Base-by-base conservation (phyloP, 2,329 filamentous ascomycete genomes). In the Fusarium subglutinans region DNA sequence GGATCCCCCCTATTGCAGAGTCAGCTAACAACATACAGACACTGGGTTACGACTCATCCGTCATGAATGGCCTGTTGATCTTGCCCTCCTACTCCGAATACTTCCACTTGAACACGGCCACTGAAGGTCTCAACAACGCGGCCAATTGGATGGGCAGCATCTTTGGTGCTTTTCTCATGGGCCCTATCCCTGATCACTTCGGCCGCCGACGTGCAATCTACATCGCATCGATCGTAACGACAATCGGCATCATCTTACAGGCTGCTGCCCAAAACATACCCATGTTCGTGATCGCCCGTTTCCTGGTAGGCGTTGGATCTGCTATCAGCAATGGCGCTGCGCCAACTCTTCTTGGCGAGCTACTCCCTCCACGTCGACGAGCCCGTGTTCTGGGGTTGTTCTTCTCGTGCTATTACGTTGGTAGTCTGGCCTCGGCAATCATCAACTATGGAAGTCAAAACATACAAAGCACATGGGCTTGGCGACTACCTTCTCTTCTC, bases 111-210 rank as follows among this genome's bases (percentile, higher is more conserved):
- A 59, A 12, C 8, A 59, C 56, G 6, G 56, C 43, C 24, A 59
- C 56, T 28, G 56, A 59, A 37, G 56, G 56, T 24, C 56, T 59
- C 24, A 59, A 59, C 14, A 59, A 51, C 20, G 56, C 56, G 6
- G 56, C 56, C 15, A 59, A 59, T n/a, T 59, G 56, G 56, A 59
- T 59, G 43, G 56, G 56, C 2, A 50, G 43, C 24, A 59, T 59
- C 8, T 59, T 59, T 5, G 56, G 56, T 18, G 43, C 43, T 4
- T 59, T 59, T 28, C 56, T 59, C n/a, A 59, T 59, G 43, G 56
- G 56, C 4, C 56, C 43, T 22, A 59, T 59, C 9, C 56, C 56
- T 2, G 56, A 59, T 12, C 10, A 59, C 15, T 59, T 51, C 17
- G 56, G 56, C n/a, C 56, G 56, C 8, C 56, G 56, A 20, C 56